phyloP scores from a whole-genome alignment of 352 stramenopile species.

The Nothophytophthora sp. region DNA sequence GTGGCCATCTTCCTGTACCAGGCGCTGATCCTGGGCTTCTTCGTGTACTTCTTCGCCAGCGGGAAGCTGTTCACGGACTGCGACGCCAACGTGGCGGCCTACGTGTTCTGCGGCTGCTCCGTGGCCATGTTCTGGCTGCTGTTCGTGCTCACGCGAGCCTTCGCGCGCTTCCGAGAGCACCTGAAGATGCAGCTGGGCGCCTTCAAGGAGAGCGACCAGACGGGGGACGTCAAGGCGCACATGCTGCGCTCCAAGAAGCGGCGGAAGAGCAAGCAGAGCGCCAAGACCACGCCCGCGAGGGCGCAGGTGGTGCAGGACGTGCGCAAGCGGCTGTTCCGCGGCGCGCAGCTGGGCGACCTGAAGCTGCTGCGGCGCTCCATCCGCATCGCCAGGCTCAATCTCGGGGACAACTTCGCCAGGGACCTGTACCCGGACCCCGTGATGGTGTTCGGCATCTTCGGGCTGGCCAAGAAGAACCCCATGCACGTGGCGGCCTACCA shows the following conservation, averaged over 20 bases:
- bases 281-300: conserved; percentile 6
- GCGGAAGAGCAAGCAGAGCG: conserved; percentile 34
- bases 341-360: conserved; percentile 67
- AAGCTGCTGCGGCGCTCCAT: conserved; percentile 57
- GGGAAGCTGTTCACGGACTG: conserved; percentile 59
- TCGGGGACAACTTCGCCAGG: conserved; percentile 55
- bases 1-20: conserved; percentile 60
- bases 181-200: conserved; percentile 85
- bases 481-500: conserved; percentile 85
- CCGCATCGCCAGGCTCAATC: conserved; percentile 46
- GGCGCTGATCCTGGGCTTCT: conserved; percentile 41
- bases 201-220: conserved; percentile 83
- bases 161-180: conserved; percentile 80
- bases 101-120: conserved; percentile 46
- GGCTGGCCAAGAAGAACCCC: conserved; percentile 81
- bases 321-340: conserved; percentile 73
- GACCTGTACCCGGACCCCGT: conserved; percentile 71
- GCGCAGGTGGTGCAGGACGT: conserved; percentile 46
- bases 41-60: conserved; percentile 61
- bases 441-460: conserved; percentile 71
- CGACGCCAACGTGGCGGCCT: conserved; percentile 39
- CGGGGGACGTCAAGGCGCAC: conserved; percentile 73
- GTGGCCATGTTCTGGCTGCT: conserved; percentile 61
- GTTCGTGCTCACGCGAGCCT: conserved; percentile 68
- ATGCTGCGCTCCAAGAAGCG: conserved; percentile 60